These are phyloP conservation scores for Phalaenopsis hybrid DNA, from an alignment of 116 monocot species.

Conservation along the genomic window DNA sequence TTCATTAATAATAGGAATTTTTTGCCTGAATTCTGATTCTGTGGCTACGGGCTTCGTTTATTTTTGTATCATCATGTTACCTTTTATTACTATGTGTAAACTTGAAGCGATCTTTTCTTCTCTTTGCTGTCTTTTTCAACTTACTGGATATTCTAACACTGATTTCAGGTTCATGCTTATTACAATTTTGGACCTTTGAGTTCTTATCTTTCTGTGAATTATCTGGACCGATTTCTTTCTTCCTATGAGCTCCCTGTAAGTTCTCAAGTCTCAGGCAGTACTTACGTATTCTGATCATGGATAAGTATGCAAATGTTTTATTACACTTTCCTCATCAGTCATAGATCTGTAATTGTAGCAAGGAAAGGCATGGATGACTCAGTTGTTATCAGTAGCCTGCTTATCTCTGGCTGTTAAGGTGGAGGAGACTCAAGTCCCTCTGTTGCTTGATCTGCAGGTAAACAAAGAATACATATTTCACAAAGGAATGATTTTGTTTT, in stretches of 20 bases:
- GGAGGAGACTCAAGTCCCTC: slow-evolving; percentile 38
- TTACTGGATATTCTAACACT: not conserved
- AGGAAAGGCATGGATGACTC: slow-evolving; percentile 44
- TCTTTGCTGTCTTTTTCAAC: not conserved
- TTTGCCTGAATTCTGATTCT: not conserved
- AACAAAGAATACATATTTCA: not conserved
- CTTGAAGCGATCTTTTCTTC: not conserved
- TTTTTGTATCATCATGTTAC: too few relatives aligned
- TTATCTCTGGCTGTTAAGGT: slow-evolving; percentile 44
- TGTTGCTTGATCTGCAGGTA: slow-evolving; percentile 43
- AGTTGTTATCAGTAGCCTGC: slow-evolving; percentile 44
- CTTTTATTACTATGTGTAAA: not conserved
- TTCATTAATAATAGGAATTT: not conserved
- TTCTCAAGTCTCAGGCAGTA: not conserved
- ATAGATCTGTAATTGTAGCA: slow-evolving; percentile 21
- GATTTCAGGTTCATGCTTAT: slow-evolving; percentile 39
- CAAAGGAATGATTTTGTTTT: not conserved
- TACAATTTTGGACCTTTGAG: slow-evolving; percentile 49
- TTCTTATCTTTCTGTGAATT: slow-evolving; percentile 44
- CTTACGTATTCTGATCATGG: not conserved
- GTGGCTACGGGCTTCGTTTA: not conserved
- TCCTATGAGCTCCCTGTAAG: slow-evolving; percentile 42
- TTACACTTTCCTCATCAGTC: not conserved
- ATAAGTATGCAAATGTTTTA: not conserved
- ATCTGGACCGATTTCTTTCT: slow-evolving; percentile 56